Evolutionary conservation across 2,329 filamentous ascomycete species (phyloP).

Genomic region (Davidsoniella virescens): DNA sequence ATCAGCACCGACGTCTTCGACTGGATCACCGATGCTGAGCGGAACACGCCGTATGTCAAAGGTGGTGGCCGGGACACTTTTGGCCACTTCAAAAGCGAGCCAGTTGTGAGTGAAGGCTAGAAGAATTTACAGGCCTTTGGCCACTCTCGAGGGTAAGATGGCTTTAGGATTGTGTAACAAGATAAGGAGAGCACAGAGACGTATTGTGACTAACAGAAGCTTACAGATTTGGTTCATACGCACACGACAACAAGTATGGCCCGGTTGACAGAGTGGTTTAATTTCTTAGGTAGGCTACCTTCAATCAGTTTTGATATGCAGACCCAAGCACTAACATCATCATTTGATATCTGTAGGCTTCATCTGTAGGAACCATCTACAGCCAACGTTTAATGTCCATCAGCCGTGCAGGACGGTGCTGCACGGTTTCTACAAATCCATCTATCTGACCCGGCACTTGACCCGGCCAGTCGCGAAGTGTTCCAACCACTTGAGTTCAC

Average conservation of each 20-base stretch:
- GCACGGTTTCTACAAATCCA: constrained; percentile 33
- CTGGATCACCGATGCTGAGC: constrained; percentile 47
- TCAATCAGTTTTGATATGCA: background rate
- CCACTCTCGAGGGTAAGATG: constrained; percentile 32
- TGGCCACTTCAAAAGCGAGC: constrained; percentile 39
- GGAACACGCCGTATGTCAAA: constrained; percentile 42
- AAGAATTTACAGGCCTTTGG: constrained; percentile 42
- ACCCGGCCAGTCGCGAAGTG: constrained; percentile 23
- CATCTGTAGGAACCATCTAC: constrained; percentile 45
- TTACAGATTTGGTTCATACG: constrained; percentile 36
- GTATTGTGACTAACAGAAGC: background rate
- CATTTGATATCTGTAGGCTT: constrained; percentile 16
- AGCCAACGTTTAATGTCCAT: constrained; percentile 47
- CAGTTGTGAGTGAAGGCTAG: constrained; percentile 54
- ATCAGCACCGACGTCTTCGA: constrained; percentile 37
- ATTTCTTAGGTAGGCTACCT: constrained; percentile 30
- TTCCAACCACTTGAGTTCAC: constrained; percentile 36
- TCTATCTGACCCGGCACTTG: constrained; percentile 20
- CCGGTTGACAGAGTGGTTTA: constrained; percentile 40
- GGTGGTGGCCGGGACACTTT: constrained; percentile 44
- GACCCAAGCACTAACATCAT: no score
- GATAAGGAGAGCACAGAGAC: no score
- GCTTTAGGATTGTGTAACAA: background rate
- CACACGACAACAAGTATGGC: constrained; percentile 37
- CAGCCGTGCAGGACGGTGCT: constrained; percentile 51